Base-by-base conservation (phyloP, 805 yeast species). In the Saccharomyces eubayanus region DNA sequence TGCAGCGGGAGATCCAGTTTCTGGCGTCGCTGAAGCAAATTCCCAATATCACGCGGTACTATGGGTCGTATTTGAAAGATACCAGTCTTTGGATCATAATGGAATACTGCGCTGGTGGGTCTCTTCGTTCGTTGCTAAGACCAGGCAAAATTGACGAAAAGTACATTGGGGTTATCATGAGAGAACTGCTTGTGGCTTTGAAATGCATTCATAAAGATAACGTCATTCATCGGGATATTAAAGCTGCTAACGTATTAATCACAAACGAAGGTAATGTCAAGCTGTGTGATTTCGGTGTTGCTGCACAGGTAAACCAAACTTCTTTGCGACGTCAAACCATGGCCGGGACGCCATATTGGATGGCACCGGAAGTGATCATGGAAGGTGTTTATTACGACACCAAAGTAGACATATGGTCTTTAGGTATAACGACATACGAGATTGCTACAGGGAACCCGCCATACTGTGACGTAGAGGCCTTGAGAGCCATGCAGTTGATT, bases 371-470 rank as follows among this genome's bases (percentile, higher is more conserved):
- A 69, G 99, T 92, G 31, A 92, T 92, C 43, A 79, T 88, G 72
- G 97, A 92, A 69, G 96, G 95, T 45, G 87, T 85, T 14, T 79
- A 85, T 8, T 87, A 94, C 74, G 96, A 88, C 68, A 80, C 85
- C 47, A 91, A 85, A 70, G 99, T 96, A 0, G 99, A 94, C 69
- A 88, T 94, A 6, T 94, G 99, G 99, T 91, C 98, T 0, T 70
- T 92, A 49, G 99, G 99, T 14, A 89, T 94, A 56, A 92, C 99
- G 0, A 76, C 90, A 8, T 94, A 84, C 71, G 99, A 94, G 70
- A 85, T 92, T 59, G 95, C 96, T 9, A 91, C 98, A 0, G 98
- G 99, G 0, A 89, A 89, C 62, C 99, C 99, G 5, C 99, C 99
- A 0, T 91, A 91, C 65, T 84, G 96, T 63, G 97, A 94, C 57